Evolutionary conservation across 2,329 filamentous ascomycete genomes (phyloP), one percentile per base, ranked within the genome.

Genomic region (Colletotrichum sp.): DNA sequence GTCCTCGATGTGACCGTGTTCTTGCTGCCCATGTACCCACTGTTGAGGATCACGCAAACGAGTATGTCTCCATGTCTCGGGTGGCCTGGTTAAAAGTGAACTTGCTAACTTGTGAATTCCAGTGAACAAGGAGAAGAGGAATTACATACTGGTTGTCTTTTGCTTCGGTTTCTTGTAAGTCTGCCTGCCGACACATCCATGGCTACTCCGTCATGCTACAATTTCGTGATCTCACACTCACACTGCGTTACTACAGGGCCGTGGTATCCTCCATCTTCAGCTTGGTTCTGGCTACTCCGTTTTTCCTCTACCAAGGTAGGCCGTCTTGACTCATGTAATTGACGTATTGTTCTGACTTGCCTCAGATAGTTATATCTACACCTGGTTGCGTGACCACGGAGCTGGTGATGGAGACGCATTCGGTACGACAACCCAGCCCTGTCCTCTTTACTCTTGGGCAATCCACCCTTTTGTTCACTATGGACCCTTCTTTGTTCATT

Each of bases 401-500:
- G 68, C 68, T 30, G 68, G 68, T 7, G 68, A 71, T 55, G 68
- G 68, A 13, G 68, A 71, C 43, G 21, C 68, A 15, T 65, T 65
- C 12, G 68, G 68, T 71, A 71, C 18, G 60, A n/a, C 9, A 15
- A 30, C 26, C 6, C 6, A 2, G 16, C 48, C 4, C 32, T 36
- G 16, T 52, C 48, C 66, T 18, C 24, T 6, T n/a, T 9, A 10
- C 7, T 59, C 4, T 7, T 28, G 55, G 9, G 15, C 2, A 13
- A n/a, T n/a, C 18, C 10, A 10, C 39, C 39, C 9, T 10, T 1
- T 3, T 48, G 18, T 48, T 43, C 39, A 1, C 8, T 12, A 0
- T n/a, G 10, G 1, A n/a, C 10, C 43, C 43, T 0, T 52, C 4
- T 21, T 52, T 52, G 6, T 13, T 13, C 10, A 21, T 1, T 52